These are phyloP conservation scores for Eutrema yunnanense DNA, from an alignment of 345 rosid genomes.

Conservation along the genomic window DNA sequence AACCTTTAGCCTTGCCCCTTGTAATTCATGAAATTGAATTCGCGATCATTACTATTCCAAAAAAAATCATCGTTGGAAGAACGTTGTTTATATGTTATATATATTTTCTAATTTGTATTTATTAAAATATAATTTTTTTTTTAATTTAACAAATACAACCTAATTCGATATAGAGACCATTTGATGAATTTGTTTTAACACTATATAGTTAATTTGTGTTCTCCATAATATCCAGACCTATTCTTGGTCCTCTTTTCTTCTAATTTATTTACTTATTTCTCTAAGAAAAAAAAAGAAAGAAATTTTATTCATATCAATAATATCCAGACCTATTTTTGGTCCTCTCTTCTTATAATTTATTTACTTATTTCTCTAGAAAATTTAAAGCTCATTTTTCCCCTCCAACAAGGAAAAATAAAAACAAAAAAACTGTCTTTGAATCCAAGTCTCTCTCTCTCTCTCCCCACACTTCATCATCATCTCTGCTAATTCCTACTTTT, in stretches of 20 bases:
- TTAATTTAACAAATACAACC: too few species aligned
- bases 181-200: too few species aligned
- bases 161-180: too few species aligned
- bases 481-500: constrained; percentile 21
- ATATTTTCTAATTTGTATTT: too few species aligned
- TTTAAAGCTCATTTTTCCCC: constrained; percentile 18
- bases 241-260: not conserved
- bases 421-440: constrained; percentile 61
- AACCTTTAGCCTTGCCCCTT: too few species aligned
- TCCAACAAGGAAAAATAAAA: constrained; percentile 20
- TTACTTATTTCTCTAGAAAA: not conserved
- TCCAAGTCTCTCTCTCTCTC: constrained; percentile 50
- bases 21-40: too few species aligned
- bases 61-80: too few species aligned
- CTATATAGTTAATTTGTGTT: too few species aligned
- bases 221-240: not conserved
- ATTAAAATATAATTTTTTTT: not conserved
- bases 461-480: constrained; percentile 22
- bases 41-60: too few species aligned
- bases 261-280: not conserved
- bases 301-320: not conserved
- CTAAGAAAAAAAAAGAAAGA: not conserved
- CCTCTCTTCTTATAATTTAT: not conserved
- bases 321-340: not conserved
- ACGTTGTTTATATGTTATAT: too few species aligned